phyloP scores from a whole-genome alignment of 768 basidiomycete species.

The Phlebiopsis flavidoalba region DNA sequence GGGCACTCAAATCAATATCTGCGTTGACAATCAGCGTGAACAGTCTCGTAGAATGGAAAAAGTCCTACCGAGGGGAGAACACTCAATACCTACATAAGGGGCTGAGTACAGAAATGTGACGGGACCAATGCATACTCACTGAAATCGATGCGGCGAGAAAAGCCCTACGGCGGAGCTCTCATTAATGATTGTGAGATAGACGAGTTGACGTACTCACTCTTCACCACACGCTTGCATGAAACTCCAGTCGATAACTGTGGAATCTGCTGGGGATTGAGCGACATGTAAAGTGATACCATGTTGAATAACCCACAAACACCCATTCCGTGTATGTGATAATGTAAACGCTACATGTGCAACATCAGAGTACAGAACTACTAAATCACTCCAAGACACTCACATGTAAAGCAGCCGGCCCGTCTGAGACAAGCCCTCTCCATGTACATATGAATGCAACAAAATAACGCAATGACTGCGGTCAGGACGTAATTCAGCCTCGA shows the following conservation, averaged over 20 bases:
- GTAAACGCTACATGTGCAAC: conserved; percentile 33
- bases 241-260: conserved; percentile 50
- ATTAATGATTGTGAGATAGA: neutral
- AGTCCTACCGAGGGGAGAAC: conserved; percentile 63
- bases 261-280: conserved; percentile 41
- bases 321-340: conserved; percentile 61
- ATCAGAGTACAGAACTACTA: neutral
- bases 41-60: neutral
- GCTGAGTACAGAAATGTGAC: neutral
- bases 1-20: conserved; percentile 56
- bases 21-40: neutral
- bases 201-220: conserved; percentile 40
- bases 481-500: conserved; percentile 66
- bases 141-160: conserved; percentile 65
- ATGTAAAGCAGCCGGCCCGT: conserved; percentile 60
- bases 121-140: conserved; percentile 38
- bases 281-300: neutral
- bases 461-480: conserved; percentile 58
- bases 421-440: conserved; percentile 52
- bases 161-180: conserved; percentile 34
- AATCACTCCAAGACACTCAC: conserved; percentile 33
- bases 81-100: conserved; percentile 59
- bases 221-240: conserved; percentile 51
- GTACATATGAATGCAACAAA: conserved; percentile 55
- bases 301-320: conserved; percentile 45